Conservation (phyloP, 805 yeast genomes). For the Brettanomyces bruxellensis region DNA sequence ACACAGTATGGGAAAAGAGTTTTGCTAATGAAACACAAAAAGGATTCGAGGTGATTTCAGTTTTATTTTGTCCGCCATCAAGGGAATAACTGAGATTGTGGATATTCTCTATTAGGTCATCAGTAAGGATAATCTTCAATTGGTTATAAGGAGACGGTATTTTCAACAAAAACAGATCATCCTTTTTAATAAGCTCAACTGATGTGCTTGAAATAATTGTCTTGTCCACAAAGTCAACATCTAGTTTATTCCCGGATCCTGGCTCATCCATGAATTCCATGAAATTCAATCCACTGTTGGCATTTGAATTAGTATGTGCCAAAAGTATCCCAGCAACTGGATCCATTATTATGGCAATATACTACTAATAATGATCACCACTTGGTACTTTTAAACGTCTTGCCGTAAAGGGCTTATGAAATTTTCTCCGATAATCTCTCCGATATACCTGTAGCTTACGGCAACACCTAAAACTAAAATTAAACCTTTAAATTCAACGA, state of each 20-base stretch:
- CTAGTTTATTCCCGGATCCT: not conserved
- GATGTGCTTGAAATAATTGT: not conserved
- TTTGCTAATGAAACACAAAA: not conserved
- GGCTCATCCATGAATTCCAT: constrained; percentile 1
- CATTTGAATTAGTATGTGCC: not conserved
- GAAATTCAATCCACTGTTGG: not conserved
- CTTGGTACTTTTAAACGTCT: too few species aligned
- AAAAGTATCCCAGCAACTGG: not conserved
- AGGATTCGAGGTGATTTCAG: not conserved
- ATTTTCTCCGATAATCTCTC: too few species aligned
- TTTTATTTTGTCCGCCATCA: not conserved
- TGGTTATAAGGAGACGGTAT: not conserved
- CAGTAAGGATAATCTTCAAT: not conserved
- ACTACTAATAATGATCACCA: too few species aligned
- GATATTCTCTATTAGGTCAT: not conserved
- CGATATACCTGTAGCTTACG: too few species aligned
- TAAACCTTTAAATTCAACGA: too few species aligned
- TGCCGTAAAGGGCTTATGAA: too few species aligned
- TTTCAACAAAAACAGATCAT: not conserved
- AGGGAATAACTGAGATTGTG: not conserved
- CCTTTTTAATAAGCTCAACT: not conserved
- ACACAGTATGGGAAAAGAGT: not conserved
- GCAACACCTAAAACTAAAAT: too few species aligned
- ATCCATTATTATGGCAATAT: not conserved
- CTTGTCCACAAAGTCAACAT: not conserved